phyloP scores from a whole-genome alignment of 1,284 basidiomycete genomes.

The Rugosomyces carneus region DNA sequence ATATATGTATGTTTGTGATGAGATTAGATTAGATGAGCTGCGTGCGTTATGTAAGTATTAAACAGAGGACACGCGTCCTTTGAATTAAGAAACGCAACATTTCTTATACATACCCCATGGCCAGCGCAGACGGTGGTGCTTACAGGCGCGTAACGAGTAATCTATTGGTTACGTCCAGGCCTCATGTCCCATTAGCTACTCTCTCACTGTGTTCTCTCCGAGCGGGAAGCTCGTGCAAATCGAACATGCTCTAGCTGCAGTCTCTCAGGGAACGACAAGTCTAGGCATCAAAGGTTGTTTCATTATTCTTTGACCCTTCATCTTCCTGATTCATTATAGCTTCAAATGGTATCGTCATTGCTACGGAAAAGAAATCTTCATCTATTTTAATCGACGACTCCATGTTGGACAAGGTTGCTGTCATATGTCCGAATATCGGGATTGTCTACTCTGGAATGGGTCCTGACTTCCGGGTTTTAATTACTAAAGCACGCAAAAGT shows the following conservation, averaged over 20 bases:
- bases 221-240: constrained; percentile 99
- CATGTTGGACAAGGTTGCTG: constrained; percentile 93
- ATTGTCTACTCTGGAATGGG: constrained; percentile 99
- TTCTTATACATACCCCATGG: constrained; percentile 39
- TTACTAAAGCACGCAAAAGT: constrained; percentile 92
- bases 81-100: constrained; percentile 15
- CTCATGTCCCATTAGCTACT: constrained; percentile 65
- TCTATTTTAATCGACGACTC: constrained; percentile 97
- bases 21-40: constrained; percentile 4
- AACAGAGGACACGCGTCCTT: constrained; percentile 20
- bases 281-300: constrained; percentile 92
- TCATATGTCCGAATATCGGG: constrained; percentile 98
- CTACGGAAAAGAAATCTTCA: constrained; percentile 98
- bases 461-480: constrained; percentile 93
- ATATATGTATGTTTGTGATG: neutral
- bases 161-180: constrained; percentile 13
- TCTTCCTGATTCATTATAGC: constrained; percentile 45
- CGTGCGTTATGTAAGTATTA: constrained; percentile 12
- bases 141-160: constrained; percentile 53
- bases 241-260: constrained; percentile 97
- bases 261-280: constrained; percentile 94
- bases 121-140: constrained; percentile 70
- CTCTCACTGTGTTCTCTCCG: constrained; percentile 97
- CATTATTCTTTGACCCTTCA: constrained; percentile 14
- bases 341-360: constrained; percentile 97